Evolutionary conservation across 768 basidiomycete species (phyloP), one percentile per base, ranked within the genome.

Genomic region (Naganishia vaughanmartiniae): DNA sequence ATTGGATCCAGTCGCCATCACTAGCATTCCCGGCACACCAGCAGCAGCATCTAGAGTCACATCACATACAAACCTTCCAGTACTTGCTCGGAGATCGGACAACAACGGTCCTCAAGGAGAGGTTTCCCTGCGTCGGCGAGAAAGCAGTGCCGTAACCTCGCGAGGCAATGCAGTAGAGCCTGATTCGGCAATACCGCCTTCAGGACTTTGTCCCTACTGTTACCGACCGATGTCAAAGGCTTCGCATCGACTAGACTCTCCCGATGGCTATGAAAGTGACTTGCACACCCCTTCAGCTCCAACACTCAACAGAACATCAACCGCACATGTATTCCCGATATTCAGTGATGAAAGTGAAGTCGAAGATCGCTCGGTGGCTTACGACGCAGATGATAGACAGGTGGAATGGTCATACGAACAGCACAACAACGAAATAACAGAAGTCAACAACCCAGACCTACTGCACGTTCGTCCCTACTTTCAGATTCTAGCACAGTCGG

Each of bases 171-270:
- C 55, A 11, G 33, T 26, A 4, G 36, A 53, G 33, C 19, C 45
- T 19, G 28, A 36, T 5, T 60, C 56, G 19, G 31, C 36, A 4
- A 30, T 63, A 42, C 42, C 60, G 36, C 42, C 60, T 12, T 63
- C 60, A 14, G 60, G 42, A 28, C 26, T 66, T n/a, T 80, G 79
- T 67, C 77, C 79, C 19, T 76, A 78, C 69, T 80, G 79, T 69
- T 73, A 73, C 17, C 77, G 77, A 51, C 69, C 75, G 2, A 65
- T 80, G 7, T 74, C 75, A 17, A 7, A 58, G 11, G 56, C 46
- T 48, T 19, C 53, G 36, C 24, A 68, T n/a, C 33, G 28, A 14
- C 36, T 45, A 11, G 34, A n/a, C 33, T 24, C 55, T 11, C 42
- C 19, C 26, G 42, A 26, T 31, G 45, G 24, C 28, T 54, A 54